Conservation (phyloP, 129 eudicot species). For the Lonicera japonica region DNA sequence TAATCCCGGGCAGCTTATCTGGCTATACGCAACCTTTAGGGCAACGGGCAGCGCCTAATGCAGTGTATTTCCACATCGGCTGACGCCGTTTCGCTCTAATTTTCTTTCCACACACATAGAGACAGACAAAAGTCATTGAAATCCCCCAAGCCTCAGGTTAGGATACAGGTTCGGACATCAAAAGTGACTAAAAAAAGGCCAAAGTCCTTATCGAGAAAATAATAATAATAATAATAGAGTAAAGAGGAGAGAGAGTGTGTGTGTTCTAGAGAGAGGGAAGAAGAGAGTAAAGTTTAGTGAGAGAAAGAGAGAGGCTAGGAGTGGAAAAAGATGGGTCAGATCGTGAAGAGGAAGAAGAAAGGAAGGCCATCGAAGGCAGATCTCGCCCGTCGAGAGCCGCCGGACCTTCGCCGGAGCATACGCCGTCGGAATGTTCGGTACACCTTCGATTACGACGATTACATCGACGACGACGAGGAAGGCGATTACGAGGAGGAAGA, state of each 20-base stretch:
- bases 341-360: conserved; percentile 74
- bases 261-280: conserved; percentile 4
- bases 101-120: neutral
- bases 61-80: conserved; percentile 16
- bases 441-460: conserved; percentile 72
- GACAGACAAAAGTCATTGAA: conserved; percentile 12
- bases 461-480: conserved; percentile 38
- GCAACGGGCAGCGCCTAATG: conserved; percentile 25
- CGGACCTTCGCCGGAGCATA: conserved; percentile 56
- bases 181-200: conserved; percentile 13
- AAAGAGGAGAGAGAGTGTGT: conserved; percentile 43
- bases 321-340: conserved; percentile 70
- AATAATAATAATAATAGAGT: no score
- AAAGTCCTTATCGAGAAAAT: conserved; percentile 24
- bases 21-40: neutral
- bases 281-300: conserved; percentile 14
- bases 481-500: conserved; percentile 41
- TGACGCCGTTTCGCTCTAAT: conserved; percentile 16
- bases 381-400: conserved; percentile 39
- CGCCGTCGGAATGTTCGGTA: conserved; percentile 82
- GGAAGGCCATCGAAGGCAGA: conserved; percentile 89
- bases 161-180: conserved; percentile 29
- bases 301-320: conserved; percentile 22
- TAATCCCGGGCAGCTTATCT: neutral
- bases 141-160: conserved; percentile 29